These are phyloP conservation scores for Monosiga brevicollis DNA, from an alignment of 78 protist species.

Conservation along the genomic window DNA sequence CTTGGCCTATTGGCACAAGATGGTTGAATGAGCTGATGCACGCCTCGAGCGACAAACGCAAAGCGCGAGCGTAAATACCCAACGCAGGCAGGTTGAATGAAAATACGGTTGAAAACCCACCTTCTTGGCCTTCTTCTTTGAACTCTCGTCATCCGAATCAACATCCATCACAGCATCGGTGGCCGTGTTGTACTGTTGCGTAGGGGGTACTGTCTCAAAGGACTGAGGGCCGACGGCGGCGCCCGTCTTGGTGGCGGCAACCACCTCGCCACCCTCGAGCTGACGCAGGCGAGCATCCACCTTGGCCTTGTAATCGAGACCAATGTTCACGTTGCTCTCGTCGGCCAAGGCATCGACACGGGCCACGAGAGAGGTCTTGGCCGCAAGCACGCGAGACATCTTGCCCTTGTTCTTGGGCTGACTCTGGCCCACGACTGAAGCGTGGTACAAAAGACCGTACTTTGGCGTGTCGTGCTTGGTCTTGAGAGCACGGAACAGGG, in stretches of 20 bases:
- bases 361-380: slow-evolving; percentile 83
- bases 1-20: slow-evolving; percentile 8
- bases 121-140: slow-evolving; percentile 6
- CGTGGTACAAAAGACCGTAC: slow-evolving; percentile 96
- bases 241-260: neutral
- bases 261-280: slow-evolving; percentile 47
- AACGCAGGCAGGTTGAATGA: slow-evolving; percentile 3
- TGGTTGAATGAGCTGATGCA: neutral
- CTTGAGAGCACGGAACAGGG: slow-evolving; percentile 88
- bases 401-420: slow-evolving; percentile 92
- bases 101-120: neutral
- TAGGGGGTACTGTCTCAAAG: neutral
- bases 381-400: slow-evolving; percentile 91
- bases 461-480: slow-evolving; percentile 88
- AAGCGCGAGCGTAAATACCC: slow-evolving; percentile 2
- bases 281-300: slow-evolving; percentile 65
- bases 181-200: neutral
- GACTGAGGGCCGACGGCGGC: slow-evolving; percentile 8
- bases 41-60: slow-evolving; percentile 1
- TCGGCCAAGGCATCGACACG: slow-evolving; percentile 96
- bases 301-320: slow-evolving; percentile 36
- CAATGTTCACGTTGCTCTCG: slow-evolving; percentile 44
- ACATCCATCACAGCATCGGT: neutral
- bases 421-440: slow-evolving; percentile 91
- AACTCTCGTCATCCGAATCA: neutral